Percentiles rank a stretch among this genome's conserved stretches.
Evolutionary conservation across 2,329 filamentous ascomycete species (phyloP).

Genomic region (Penicillium sp.): DNA sequence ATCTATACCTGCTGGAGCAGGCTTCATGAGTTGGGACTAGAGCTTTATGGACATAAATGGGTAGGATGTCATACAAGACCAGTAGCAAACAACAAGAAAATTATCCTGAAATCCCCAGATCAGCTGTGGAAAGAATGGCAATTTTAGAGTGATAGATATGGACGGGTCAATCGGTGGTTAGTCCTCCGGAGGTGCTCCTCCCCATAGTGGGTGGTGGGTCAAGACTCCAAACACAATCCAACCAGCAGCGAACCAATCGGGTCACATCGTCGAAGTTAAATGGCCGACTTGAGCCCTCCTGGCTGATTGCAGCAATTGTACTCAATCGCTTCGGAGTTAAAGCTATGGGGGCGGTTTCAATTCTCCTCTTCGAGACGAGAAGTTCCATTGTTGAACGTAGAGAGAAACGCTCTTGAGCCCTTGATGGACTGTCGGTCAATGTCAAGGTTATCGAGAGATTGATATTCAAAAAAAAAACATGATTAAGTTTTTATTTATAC

Average conservation of each 20-base stretch:
- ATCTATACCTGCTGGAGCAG: background rate
- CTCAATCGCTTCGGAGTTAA: background rate
- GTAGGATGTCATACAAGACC: too few species aligned
- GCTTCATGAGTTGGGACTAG: background rate
- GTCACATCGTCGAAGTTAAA: background rate
- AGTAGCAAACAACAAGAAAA: too few species aligned
- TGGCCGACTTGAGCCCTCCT: background rate
- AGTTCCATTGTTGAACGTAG: background rate
- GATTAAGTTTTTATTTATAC: background rate
- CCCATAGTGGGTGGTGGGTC: background rate
- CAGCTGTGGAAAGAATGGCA: too few species aligned
- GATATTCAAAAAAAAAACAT: background rate
- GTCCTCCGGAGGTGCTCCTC: background rate
- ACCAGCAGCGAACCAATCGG: background rate
- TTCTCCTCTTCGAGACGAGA: background rate
- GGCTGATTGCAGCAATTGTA: background rate
- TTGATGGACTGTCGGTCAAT: background rate
- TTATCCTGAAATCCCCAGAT: too few species aligned
- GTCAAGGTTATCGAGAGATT: background rate
- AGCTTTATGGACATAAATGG: background rate
- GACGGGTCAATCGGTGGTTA: background rate
- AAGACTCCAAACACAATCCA: background rate
- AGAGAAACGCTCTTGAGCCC: background rate
- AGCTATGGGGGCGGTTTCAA: background rate
- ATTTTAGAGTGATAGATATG: too few species aligned